phyloP scores from a whole-genome alignment of 495 filamentous ascomycete species.

The Pyrenopolyporus hunteri region DNA sequence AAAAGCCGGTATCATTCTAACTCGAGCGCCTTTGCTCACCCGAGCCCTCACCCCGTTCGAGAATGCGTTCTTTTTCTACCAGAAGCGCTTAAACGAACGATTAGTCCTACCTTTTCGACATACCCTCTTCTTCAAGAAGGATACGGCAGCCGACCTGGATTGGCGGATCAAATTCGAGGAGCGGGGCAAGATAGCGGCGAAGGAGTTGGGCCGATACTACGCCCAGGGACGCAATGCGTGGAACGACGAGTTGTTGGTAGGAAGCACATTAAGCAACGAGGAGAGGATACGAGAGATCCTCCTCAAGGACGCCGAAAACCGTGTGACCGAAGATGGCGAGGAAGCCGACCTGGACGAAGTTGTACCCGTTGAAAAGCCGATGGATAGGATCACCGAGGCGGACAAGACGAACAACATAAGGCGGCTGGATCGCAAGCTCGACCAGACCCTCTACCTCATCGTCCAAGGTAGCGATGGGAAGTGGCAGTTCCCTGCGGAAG shows the following conservation, averaged over 20 bases:
- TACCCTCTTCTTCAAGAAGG: conserved; percentile 95
- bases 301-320: conserved; percentile 75
- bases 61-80: conserved; percentile 92
- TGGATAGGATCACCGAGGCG: conserved; percentile 76
- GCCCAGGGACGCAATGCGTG: conserved; percentile 76
- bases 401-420: conserved; percentile 74
- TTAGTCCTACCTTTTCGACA: conserved; percentile 85
- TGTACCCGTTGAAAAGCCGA: conserved; percentile 73
- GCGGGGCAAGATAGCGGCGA: conserved; percentile 70
- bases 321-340: conserved; percentile 66
- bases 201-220: conserved; percentile 87
- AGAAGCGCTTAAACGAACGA: conserved; percentile 94
- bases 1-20: conserved; percentile 82
- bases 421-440: conserved; percentile 77
- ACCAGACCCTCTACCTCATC: conserved; percentile 83
- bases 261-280: conserved; percentile 64
- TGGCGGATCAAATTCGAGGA: conserved; percentile 86
- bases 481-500: conserved; percentile 81
- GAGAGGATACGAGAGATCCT: conserved; percentile 61
- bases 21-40: conserved; percentile 86
- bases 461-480: conserved; percentile 69
- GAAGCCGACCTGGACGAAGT: conserved; percentile 66
- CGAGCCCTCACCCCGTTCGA: conserved; percentile 85
- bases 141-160: conserved; percentile 81
- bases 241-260: conserved; percentile 91